Evolutionary conservation across 441 rosid species (phyloP), one percentile per base, ranked within the genome.

Genomic region (Bocquillonia castaneifolia): DNA sequence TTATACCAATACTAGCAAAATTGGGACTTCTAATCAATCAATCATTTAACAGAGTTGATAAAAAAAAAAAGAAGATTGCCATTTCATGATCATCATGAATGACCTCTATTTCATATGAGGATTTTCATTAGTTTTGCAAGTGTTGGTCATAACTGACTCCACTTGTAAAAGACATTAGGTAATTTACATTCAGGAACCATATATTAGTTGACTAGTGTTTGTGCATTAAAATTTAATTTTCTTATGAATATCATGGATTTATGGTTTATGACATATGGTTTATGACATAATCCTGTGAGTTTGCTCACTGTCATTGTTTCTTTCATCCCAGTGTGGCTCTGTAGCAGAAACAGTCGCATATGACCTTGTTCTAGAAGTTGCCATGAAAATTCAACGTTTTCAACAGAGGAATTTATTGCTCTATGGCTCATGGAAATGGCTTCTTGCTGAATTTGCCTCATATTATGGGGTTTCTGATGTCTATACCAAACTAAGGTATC

Each of bases 301-400:
- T 71, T 79, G 37, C 77, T 68, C 64, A 45, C 10, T 69, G 34
- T 52, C 64, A 45, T 13, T 69, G 34, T 52, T 69, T 71, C 72
- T 60, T 76, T 77, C 67, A 51, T 71, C 44, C 50, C 74, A 94
- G 99, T 92, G 87, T 76, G 98, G 98, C 55, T 88, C 96, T 70
- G 98, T 94, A 54, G 99, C 98, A 5, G 99, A 94, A 79, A 94
- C 99, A 63, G 99, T 94, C 40, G 96, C 97, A 34, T 94, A 94
- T 84, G 99, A 94, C 81, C 74, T 94, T 23, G 90, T 74, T 71
- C 70, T 94, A 63, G 99, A 94, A 80, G 94, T 90, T 72, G 97
- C 97, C 42, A 83, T 94, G 97, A 94, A 87, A 77, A 76, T 84
- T 82, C 99, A 89, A 72, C 83, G 68, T 50, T 92, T 94, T 82